phyloP scores from a whole-genome alignment of 1,284 basidiomycete genomes.

The Ustilago hordei region DNA sequence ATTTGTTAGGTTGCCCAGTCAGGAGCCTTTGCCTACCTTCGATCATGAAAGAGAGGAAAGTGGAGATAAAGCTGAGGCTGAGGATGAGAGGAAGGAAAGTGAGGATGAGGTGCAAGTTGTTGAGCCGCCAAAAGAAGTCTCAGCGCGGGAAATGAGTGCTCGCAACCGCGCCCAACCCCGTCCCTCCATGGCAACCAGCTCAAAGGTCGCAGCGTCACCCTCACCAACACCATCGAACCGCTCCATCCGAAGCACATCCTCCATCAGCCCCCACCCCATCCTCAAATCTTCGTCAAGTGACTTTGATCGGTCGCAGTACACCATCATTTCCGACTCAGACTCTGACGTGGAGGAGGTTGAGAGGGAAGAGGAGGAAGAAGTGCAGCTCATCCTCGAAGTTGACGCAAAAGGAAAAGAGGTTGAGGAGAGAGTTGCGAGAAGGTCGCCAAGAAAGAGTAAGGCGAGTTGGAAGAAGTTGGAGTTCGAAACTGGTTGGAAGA shows the following conservation, averaged over 20 bases:
- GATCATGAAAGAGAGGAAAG: conserved; percentile 14
- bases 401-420: background rate
- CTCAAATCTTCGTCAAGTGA: background rate
- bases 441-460: background rate
- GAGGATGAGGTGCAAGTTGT: conserved; percentile 1
- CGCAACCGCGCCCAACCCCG: background rate
- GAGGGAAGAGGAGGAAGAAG: conserved; percentile 12
- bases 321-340: conserved; percentile 29
- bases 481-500: background rate
- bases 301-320: conserved; percentile 26
- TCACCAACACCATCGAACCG: conserved; percentile 4
- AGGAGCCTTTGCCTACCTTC: conserved; percentile 38
- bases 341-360: conserved; percentile 1
- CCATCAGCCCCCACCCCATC: conserved; percentile 13
- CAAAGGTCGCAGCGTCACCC: background rate
- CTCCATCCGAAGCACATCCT: conserved; percentile 10
- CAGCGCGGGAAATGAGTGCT: background rate
- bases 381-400: conserved; percentile 10
- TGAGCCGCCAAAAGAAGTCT: background rate
- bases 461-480: background rate
- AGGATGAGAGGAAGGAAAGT: background rate
- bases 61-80: background rate
- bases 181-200: background rate
- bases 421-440: background rate
- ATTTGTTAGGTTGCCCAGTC: conserved; percentile 24